Conservation (phyloP, 306 rosid species). For the Begonia masoniana region DNA sequence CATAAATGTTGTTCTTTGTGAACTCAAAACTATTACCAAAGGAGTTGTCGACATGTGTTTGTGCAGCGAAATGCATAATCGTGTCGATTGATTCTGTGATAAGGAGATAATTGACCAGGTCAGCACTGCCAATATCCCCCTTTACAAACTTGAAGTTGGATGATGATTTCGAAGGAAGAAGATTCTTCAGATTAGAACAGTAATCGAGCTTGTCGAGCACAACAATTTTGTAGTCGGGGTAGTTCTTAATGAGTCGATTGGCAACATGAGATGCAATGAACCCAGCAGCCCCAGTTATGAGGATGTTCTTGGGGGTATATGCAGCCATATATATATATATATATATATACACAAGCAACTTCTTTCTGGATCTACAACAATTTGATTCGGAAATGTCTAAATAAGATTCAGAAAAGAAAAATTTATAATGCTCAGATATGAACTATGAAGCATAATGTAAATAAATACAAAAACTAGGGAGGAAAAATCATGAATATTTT, state of each 20-base stretch:
- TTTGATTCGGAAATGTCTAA: too few relatives aligned
- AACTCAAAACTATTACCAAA: conserved; percentile 18
- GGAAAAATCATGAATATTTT: too few relatives aligned
- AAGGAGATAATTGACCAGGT: conserved; percentile 18
- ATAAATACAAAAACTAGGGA: too few relatives aligned
- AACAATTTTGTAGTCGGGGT: conserved; percentile 18
- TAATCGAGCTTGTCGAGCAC: conserved; percentile 26
- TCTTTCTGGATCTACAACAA: neutral
- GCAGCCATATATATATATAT: conserved; percentile 11
- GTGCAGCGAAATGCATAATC: conserved; percentile 28
- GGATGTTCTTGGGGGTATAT: conserved; percentile 5
- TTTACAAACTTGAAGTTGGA: conserved; percentile 22
- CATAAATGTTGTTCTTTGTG: conserved; percentile 23
- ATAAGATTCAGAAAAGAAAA: too few relatives aligned
- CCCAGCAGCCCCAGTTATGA: conserved; percentile 1
- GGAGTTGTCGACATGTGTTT: neutral
- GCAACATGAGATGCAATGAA: conserved; percentile 14
- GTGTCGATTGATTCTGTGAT: conserved; percentile 23
- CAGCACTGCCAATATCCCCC: conserved; percentile 26
- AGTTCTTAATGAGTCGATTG: conserved; percentile 7
- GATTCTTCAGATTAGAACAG: conserved; percentile 20
- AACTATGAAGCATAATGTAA: too few relatives aligned
- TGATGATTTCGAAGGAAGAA: conserved; percentile 13
- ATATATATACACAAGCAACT: neutral
- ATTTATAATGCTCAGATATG: too few relatives aligned